Conservation (phyloP, 805 yeast species). For the Suhomyces sp. region DNA sequence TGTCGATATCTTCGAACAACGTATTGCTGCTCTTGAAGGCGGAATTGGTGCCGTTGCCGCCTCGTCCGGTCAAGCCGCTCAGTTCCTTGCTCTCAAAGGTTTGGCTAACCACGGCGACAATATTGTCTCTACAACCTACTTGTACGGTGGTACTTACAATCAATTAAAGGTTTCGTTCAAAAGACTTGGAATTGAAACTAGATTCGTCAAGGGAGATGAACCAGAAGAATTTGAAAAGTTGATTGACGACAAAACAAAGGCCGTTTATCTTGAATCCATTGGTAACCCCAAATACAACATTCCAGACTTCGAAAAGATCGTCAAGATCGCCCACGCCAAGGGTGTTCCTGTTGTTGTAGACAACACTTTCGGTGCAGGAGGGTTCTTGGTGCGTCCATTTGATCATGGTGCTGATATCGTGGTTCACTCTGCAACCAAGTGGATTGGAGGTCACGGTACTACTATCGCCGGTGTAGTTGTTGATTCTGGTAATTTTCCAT, state of each 20-base stretch:
- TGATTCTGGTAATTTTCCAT: conserved; percentile 91
- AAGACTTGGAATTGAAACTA: conserved; percentile 79
- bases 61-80: conserved; percentile 97
- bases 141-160: conserved; percentile 96
- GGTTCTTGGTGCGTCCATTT: conserved; percentile 78
- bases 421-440: conserved; percentile 92
- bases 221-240: conserved; percentile 67
- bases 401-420: conserved; percentile 90
- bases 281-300: conserved; percentile 92
- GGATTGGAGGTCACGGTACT: conserved; percentile 98
- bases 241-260: conserved; percentile 84
- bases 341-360: conserved; percentile 92
- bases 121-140: conserved; percentile 76
- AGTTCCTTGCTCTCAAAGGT: conserved; percentile 76
- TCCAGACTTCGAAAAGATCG: conserved; percentile 82
- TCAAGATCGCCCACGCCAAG: conserved; percentile 73
- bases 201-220: conserved; percentile 82
- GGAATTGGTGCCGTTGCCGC: conserved; percentile 90
- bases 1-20: conserved; percentile 81
- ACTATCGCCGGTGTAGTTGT: conserved; percentile 89
- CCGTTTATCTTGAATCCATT: conserved; percentile 83
- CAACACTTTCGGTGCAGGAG: conserved; percentile 97
- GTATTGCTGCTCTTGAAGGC: conserved; percentile 89
- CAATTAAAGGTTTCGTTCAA: conserved; percentile 92
- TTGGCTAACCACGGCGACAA: conserved; percentile 89